Conservation (phyloP, 2,329 filamentous ascomycete species). For the Trichoderma endophyticum region DNA sequence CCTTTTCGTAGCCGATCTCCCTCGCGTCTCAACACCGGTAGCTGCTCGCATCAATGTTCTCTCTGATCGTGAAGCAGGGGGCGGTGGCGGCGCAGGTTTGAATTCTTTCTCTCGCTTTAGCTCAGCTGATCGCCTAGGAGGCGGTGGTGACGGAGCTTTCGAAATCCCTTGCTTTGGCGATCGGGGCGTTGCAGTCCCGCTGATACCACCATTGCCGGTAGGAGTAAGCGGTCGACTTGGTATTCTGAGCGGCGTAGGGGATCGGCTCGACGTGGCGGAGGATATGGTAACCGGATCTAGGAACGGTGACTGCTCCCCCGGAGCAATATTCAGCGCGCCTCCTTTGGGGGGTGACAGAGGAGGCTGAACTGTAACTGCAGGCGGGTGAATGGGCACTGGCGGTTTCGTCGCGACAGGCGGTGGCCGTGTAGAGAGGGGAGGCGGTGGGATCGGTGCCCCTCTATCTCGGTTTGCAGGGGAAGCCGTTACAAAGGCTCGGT, state of each 20-base stretch:
- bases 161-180: slow-evolving; percentile 49
- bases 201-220: slow-evolving; percentile 28
- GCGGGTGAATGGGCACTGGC: slow-evolving; percentile 42
- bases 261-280: slow-evolving; percentile 38
- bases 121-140: slow-evolving; percentile 61
- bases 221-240: slow-evolving; percentile 57
- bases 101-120: slow-evolving; percentile 48
- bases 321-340: slow-evolving; percentile 33
- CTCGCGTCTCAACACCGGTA: slow-evolving; percentile 25
- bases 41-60: slow-evolving; percentile 46
- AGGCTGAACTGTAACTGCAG: slow-evolving; percentile 66
- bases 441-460: slow-evolving; percentile 23
- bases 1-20: slow-evolving; percentile 15
- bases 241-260: slow-evolving; percentile 49
- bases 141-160: slow-evolving; percentile 60
- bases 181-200: slow-evolving; percentile 25
- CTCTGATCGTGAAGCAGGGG: slow-evolving; percentile 69
- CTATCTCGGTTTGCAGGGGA: slow-evolving; percentile 25
- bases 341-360: slow-evolving; percentile 65
- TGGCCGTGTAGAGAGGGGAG: slow-evolving; percentile 27
- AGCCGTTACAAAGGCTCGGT: slow-evolving; percentile 12
- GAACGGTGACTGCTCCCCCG: slow-evolving; percentile 43
- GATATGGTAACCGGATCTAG: slow-evolving; percentile 47
- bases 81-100: slow-evolving; percentile 58
- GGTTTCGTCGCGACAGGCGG: slow-evolving; percentile 25